Evolutionary conservation across 495 filamentous ascomycete genomes (phyloP).

Genomic region (Friedmanniomyces simplex): DNA sequence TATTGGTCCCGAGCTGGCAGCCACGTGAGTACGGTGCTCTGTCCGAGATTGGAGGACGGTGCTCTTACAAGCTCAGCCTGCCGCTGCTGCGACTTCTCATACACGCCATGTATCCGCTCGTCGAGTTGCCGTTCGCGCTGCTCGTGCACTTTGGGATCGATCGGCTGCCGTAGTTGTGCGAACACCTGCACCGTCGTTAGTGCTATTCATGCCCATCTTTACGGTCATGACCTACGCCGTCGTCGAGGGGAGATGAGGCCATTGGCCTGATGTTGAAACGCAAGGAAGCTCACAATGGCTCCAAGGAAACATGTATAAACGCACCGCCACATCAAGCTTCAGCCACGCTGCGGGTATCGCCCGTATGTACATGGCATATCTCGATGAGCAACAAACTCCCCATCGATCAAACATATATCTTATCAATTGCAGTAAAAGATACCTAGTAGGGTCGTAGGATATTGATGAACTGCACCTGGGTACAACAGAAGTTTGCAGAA

Average conservation of each 20-base stretch:
- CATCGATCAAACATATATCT: too few relatives aligned
- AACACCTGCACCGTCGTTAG: slow-evolving; percentile 42
- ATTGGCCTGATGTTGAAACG: neutral
- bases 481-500: too few relatives aligned
- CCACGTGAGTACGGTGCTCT: slow-evolving; percentile 30
- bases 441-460: too few relatives aligned
- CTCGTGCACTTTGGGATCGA: slow-evolving; percentile 50
- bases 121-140: slow-evolving; percentile 52
- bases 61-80: slow-evolving; percentile 44
- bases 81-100: slow-evolving; percentile 54
- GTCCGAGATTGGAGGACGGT: neutral
- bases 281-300: neutral
- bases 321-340: neutral
- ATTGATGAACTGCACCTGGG: too few relatives aligned
- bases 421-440: too few relatives aligned
- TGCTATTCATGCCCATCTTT: neutral
- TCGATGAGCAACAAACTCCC: too few relatives aligned
- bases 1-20: slow-evolving; percentile 63
- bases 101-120: slow-evolving; percentile 51
- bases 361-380: too few relatives aligned
- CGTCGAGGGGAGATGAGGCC: neutral
- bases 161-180: slow-evolving; percentile 49
- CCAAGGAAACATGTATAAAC: neutral
- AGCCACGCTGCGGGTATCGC: too few relatives aligned
- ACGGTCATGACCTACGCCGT: neutral